Conservation (phyloP, 371 early-diverging fungal species). For the Umbelopsis sp. region DNA sequence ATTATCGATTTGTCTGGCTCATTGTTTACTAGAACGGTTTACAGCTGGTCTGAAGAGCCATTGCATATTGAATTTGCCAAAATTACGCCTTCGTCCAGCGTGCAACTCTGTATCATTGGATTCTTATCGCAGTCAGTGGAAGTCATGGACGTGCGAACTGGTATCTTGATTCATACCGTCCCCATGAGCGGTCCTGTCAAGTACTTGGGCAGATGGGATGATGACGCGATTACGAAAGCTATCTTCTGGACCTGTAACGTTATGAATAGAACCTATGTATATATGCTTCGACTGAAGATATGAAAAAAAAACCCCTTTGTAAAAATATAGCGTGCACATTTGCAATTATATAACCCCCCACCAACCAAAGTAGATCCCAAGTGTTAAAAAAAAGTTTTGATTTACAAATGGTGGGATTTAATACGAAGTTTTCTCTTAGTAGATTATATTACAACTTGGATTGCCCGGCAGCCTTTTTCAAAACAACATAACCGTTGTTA, state of each 20-base stretch:
- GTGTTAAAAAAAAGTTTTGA: too few relatives aligned
- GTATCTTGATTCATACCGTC: conserved; percentile 31
- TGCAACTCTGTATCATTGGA: conserved; percentile 45
- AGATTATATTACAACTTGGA: conserved; percentile 39
- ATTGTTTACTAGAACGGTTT: conserved; percentile 43
- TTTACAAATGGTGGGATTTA: too few relatives aligned
- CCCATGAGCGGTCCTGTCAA: conserved; percentile 44
- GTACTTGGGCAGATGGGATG: conserved; percentile 41
- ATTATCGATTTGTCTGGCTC: conserved; percentile 42
- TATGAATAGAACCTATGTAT: conserved; percentile 20
- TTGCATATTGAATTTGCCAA: conserved; percentile 44
- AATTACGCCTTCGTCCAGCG: background rate
- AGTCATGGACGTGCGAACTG: conserved; percentile 35
- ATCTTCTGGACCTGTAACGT: conserved; percentile 24
- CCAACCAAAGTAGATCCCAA: too few relatives aligned
- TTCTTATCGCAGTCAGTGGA: conserved; percentile 42
- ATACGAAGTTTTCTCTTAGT: background rate
- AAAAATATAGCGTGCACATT: too few relatives aligned
- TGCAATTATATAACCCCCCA: background rate
- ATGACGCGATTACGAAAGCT: background rate
- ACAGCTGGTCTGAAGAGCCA: conserved; percentile 43
- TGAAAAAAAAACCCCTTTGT: background rate
- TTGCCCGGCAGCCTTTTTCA: conserved; percentile 30
- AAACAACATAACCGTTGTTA: conserved; percentile 36
- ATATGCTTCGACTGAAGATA: conserved; percentile 16